A percentile compares a stretch with the other conserved stretches of the same genome.
Evolutionary conservation across 129 eudicot genomes (phyloP).

Genomic region (Logfia minima): DNA sequence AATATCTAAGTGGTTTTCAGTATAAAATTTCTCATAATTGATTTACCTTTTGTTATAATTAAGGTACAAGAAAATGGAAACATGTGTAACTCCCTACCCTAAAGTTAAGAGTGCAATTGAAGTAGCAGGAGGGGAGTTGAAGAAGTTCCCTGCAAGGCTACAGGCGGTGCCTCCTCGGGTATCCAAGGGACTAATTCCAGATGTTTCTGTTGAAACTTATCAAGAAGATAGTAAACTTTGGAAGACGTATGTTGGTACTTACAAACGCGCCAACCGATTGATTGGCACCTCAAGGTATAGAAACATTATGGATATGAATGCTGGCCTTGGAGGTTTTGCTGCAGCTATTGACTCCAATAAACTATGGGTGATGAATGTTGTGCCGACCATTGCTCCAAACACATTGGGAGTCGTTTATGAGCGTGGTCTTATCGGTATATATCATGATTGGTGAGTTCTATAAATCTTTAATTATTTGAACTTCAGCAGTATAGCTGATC

Average conservation of each 20-base stretch:
- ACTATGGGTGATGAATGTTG: conserved; percentile 96
- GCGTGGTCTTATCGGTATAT: conserved; percentile 88
- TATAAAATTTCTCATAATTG: background rate
- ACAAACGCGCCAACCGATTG: conserved; percentile 56
- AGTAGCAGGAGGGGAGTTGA: conserved; percentile 81
- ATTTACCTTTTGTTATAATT: background rate
- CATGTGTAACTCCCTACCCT: conserved; percentile 77
- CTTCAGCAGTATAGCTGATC: background rate
- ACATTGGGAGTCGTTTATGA: conserved; percentile 80
- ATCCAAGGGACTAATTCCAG: conserved; percentile 59
- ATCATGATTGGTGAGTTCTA: conserved; percentile 84
- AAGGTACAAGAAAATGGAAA: conserved; percentile 91
- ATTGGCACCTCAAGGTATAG: conserved; percentile 76
- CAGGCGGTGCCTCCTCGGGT: conserved; percentile 76
- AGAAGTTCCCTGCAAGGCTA: conserved; percentile 77
- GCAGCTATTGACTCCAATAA: conserved; percentile 77
- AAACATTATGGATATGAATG: conserved; percentile 95
- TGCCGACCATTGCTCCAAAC: conserved; percentile 76
- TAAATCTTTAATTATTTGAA: background rate
- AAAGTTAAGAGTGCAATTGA: conserved; percentile 50
- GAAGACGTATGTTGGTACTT: conserved; percentile 67
- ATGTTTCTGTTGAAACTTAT: conserved; percentile 68
- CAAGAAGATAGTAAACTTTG: conserved; percentile 68
- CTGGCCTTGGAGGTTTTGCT: conserved; percentile 88
- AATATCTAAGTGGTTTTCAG: background rate